Conservation (phyloP, 441 rosid genomes). For the Gossypium gossypioides region DNA sequence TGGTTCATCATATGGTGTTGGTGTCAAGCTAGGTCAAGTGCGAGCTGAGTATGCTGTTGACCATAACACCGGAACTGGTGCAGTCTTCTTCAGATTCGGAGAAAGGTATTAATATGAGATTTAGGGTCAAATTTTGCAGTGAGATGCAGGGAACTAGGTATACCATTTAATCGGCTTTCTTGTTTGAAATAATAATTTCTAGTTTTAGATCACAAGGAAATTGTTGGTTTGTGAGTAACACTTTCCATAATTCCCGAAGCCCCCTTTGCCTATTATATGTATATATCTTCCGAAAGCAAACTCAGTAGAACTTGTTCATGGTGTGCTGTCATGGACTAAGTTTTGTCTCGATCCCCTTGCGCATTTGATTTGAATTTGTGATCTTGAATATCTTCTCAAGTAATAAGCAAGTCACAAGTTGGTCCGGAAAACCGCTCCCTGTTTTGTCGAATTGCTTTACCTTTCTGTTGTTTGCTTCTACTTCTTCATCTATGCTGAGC, state of each 20-base stretch:
- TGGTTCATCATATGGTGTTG: constrained; percentile 86
- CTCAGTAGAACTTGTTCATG: neutral
- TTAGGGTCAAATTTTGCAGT: neutral
- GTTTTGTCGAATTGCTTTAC: neutral
- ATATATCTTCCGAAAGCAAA: neutral
- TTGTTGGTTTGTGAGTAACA: constrained; percentile 52
- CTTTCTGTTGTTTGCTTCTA: constrained; percentile 17
- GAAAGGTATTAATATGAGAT: constrained; percentile 57
- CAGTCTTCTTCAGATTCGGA: constrained; percentile 83
- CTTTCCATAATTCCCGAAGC: neutral
- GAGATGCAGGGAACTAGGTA: constrained; percentile 12
- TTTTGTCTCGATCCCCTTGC: neutral
- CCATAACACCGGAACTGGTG: constrained; percentile 78
- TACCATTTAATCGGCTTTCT: constrained; percentile 10
- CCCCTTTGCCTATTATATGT: constrained; percentile 19
- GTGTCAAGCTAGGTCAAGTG: constrained; percentile 82
- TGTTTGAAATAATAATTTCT: constrained; percentile 5
- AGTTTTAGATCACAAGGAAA: constrained; percentile 29
- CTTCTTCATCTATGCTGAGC: constrained; percentile 54
- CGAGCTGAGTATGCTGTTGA: constrained; percentile 91
- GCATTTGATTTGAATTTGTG: neutral
- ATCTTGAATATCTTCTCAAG: neutral
- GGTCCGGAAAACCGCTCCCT: no score
- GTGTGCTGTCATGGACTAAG: neutral
- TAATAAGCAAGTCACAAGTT: neutral